phyloP scores from a whole-genome alignment of 805 yeast species.

The Yarrowia divulgata region DNA sequence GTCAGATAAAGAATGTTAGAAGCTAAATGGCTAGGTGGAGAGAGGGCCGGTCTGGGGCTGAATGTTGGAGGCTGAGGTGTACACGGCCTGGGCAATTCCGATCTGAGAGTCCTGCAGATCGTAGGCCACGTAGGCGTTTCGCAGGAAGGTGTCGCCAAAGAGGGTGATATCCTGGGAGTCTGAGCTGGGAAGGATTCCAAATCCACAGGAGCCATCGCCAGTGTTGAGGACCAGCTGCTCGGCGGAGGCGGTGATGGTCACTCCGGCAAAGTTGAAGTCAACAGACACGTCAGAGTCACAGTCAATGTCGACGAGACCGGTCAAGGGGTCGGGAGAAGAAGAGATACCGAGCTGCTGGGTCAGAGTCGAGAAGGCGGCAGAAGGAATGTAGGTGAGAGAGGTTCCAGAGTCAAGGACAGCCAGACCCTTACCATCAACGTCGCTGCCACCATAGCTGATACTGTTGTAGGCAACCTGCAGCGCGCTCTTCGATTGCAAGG shows the following conservation, averaged over 20 bases:
- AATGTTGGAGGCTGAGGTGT: slow-evolving; percentile 14
- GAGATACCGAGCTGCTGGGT: background rate
- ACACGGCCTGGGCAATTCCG: background rate
- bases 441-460: background rate
- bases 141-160: no score
- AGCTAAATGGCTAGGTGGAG: background rate
- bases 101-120: no score
- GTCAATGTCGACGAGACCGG: slow-evolving; percentile 37
- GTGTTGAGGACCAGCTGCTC: background rate
- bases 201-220: no score
- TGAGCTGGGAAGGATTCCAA: no score
- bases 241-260: background rate
- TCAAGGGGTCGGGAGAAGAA: background rate
- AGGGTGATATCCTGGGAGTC: no score
- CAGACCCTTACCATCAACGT: background rate
- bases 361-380: background rate
- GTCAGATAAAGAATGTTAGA: no score
- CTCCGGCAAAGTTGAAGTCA: slow-evolving; percentile 41
- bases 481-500: background rate
- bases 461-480: background rate
- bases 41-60: slow-evolving; percentile 44
- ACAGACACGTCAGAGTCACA: slow-evolving; percentile 33
- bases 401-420: background rate
- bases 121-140: no score
- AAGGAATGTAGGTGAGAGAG: background rate